Conservation (phyloP, 2,329 filamentous ascomycete species). For the Stemphylium lycopersici region DNA sequence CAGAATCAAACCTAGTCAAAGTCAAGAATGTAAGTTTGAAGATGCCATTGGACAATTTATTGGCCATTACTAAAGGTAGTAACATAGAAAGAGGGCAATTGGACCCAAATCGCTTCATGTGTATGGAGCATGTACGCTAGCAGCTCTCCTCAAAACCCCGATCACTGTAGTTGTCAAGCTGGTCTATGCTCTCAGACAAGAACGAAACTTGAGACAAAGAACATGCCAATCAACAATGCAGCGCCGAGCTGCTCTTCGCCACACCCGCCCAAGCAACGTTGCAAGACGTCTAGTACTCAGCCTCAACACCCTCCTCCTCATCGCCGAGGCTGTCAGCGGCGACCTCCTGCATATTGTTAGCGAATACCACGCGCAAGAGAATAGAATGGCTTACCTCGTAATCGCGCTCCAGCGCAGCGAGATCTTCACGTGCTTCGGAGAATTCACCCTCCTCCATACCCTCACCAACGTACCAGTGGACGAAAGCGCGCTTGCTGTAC, state of each 20-base stretch:
- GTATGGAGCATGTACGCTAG: conserved; percentile 23
- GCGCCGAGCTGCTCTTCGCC: conserved; percentile 28
- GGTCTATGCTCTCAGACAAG: conserved; percentile 23
- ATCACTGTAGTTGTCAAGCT: conserved; percentile 25
- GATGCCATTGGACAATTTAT: conserved; percentile 26
- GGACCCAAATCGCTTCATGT: conserved; percentile 35
- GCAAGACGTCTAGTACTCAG: conserved; percentile 76
- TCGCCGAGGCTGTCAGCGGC: conserved; percentile 90
- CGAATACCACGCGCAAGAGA: too few relatives aligned
- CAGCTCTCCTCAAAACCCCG: conserved; percentile 28
- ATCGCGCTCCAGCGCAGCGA: conserved; percentile 96
- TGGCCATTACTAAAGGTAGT: conserved; percentile 37
- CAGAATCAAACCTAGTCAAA: background rate
- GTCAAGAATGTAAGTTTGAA: background rate
- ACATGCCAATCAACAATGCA: conserved; percentile 38
- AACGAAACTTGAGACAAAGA: conserved; percentile 28
- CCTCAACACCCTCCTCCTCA: conserved; percentile 81
- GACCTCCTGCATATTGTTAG: conserved; percentile 66
- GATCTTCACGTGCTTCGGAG: conserved; percentile 97
- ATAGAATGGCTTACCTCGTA: conserved; percentile 61
- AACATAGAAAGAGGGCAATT: conserved; percentile 36
- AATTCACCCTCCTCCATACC: conserved; percentile 99
- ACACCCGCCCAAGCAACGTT: conserved; percentile 24
- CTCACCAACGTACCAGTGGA: conserved; percentile 99
- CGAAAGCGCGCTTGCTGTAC: conserved; percentile 99